Base-by-base conservation (phyloP, 129 eudicot genomes). In the Smallanthus sonchifolius region DNA sequence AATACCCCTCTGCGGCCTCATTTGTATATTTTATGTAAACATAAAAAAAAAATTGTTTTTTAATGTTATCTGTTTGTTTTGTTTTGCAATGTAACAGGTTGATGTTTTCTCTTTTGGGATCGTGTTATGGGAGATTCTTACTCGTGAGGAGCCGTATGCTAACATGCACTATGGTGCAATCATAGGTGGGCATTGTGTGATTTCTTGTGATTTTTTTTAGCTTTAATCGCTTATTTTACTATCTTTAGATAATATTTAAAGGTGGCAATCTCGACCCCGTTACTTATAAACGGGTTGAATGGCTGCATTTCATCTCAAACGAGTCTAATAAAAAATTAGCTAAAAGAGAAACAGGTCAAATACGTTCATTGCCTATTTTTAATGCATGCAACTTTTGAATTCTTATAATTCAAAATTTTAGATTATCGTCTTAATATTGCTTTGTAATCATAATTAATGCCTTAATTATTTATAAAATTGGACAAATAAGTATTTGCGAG, bases 141-240 rank as follows among this genome's bases (percentile, higher is more conserved):
- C 98, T 4, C 89, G 98, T 7, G 98, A 93, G 79, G 98, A 93
- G 70, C 98, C 98, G 13, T 93, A 93, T 61, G 98, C 98, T 36
- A 88, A 86, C 81, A 90, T 93, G 98, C 98, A 93, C 72, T 90
- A 90, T 76, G 98, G 97, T 69, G 93, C 95, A 73, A 90, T 93
- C 70, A 90, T 93, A 86, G 98, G 98, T 93, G 67, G 8, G 79
- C 39, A 72, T 69, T 69, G 20, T 52, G 20, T 42, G 65, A 77
- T 43, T 67, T 56, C 28, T 68, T 84, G 9, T 13, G 39, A 24
- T 24, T 37, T 11, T 62, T 70, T 59, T 69, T 17, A 36, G 52
- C 10, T 55, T 42, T 40, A 63, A 64, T 61, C 38, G 3, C 65
- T 39, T 48, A 48, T 77, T 60, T 44, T 49, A 24, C 37, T 6